Evolutionary conservation across 2,329 filamentous ascomycete species (phyloP), one percentile per base, ranked within the genome.

Genomic region (Fusarium udum): DNA sequence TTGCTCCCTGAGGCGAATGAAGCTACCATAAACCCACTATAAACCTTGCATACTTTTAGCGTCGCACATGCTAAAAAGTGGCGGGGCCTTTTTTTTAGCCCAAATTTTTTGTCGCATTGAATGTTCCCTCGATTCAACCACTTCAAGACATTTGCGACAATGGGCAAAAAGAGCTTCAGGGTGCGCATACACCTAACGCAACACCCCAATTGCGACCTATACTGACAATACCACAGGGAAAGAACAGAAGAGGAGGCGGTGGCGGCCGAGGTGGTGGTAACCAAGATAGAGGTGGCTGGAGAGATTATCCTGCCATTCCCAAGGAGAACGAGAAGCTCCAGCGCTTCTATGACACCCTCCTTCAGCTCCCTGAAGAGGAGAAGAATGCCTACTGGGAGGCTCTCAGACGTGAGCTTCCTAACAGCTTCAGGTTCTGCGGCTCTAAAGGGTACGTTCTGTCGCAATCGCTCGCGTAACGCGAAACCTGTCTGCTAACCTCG

Each of bases 351-450:
- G 92, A 97, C 80, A 86, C 88, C 71, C 87, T 95, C 36, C 87
- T 93, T 11, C 89, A 95, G 67, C 85, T 98, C 13, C 88, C 92
- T 2, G 93, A 95, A 56, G 90, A 92, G 51, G 95, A 98, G 84
- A 91, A 89, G 78, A 86, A 90, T 64, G 87, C 89, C 15, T 98
- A 98, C 83, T 99, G 96, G 96, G 88, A 89, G 42, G 90, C 93
- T 2, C 86, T 98, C 81, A 90, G 91, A 78, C 90, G 92, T 73
- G 95, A 98, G 80, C 86, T 99, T 57, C 96, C 96, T 63, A 98
- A 98, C 85, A 98, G 95, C 83, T 99, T 98, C 86, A 91, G 96
- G 70, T 99, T 99, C 84, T 97, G 95, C 68, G 96, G 96, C 42
- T 98, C 95, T 52, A 97, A 95, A 87, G 93, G 94, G 92, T 94